Evolutionary conservation across 108 stramenopile species (phyloP).

Genomic region (Parietichytrium sp.): DNA sequence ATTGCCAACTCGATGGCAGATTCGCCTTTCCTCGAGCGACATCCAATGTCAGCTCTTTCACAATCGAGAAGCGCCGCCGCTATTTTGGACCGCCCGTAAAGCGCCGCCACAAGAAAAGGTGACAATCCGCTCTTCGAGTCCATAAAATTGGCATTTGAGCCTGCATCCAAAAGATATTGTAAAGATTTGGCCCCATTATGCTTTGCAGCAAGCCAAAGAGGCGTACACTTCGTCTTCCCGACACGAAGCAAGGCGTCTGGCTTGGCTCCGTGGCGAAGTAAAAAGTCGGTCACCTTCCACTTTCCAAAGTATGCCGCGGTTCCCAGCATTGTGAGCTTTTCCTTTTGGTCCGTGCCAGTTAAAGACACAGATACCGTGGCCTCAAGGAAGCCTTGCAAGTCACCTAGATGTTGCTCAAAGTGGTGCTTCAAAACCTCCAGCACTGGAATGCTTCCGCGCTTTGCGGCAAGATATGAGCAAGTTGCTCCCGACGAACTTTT

Average conservation of each 20-base stretch:
- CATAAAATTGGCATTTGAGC: too few relatives aligned
- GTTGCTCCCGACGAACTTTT: background rate
- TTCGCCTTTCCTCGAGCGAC: too few relatives aligned
- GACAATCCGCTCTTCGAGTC: too few relatives aligned
- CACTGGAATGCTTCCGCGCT: background rate
- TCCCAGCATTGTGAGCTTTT: background rate
- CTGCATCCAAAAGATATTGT: background rate
- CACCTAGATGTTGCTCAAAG: background rate
- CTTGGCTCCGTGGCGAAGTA: background rate
- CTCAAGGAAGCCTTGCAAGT: background rate
- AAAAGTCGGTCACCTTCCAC: background rate
- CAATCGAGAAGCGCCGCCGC: too few relatives aligned
- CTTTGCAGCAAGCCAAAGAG: constrained; percentile 7
- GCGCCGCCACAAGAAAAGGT: too few relatives aligned
- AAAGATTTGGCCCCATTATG: background rate
- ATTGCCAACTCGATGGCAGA: too few relatives aligned
- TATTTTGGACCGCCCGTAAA: too few relatives aligned
- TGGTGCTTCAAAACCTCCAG: background rate
- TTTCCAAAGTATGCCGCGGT: background rate
- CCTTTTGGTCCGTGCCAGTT: background rate
- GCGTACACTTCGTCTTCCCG: background rate
- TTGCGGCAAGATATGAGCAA: background rate
- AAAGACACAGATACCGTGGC: background rate
- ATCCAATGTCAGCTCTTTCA: too few relatives aligned
- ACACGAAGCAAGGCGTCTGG: background rate